Conservation (phyloP, 148 eudicot species). For the Suaeda aralocaspica region DNA sequence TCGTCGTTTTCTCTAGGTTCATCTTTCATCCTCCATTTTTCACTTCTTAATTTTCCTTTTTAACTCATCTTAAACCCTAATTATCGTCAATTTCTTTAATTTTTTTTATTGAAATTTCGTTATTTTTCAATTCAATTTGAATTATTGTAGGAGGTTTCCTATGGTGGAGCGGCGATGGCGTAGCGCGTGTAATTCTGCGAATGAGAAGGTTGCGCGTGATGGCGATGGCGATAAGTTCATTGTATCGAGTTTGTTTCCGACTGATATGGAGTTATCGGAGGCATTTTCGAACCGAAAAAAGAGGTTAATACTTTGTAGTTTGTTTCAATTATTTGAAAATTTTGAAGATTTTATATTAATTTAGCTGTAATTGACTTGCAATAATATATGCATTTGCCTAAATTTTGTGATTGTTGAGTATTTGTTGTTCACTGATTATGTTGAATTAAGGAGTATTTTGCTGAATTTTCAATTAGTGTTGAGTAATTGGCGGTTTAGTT, state of each 20-base stretch:
- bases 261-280: slow-evolving; percentile 61
- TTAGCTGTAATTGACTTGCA: background rate
- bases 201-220: slow-evolving; percentile 14
- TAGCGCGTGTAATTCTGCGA: slow-evolving; percentile 45
- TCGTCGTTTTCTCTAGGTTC: slow-evolving; percentile 78
- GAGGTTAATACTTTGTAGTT: slow-evolving; percentile 37
- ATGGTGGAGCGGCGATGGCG: slow-evolving; percentile 91
- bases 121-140: background rate
- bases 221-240: slow-evolving; percentile 11
- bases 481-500: background rate
- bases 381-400: background rate
- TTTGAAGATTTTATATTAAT: no score
- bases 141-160: slow-evolving; percentile 69
- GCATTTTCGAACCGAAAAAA: slow-evolving; percentile 63
- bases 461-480: background rate
- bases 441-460: background rate
- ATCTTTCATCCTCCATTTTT: background rate
- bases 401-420: background rate
- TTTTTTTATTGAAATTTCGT: background rate
- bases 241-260: slow-evolving; percentile 39
- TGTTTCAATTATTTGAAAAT: background rate
- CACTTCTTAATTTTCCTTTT: background rate
- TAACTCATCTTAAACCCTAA: background rate
- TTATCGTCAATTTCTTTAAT: background rate
- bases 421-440: background rate